Evolutionary conservation across 768 basidiomycete genomes (phyloP), one percentile per base, ranked within the genome.

Genomic region (Serendipita indica): DNA sequence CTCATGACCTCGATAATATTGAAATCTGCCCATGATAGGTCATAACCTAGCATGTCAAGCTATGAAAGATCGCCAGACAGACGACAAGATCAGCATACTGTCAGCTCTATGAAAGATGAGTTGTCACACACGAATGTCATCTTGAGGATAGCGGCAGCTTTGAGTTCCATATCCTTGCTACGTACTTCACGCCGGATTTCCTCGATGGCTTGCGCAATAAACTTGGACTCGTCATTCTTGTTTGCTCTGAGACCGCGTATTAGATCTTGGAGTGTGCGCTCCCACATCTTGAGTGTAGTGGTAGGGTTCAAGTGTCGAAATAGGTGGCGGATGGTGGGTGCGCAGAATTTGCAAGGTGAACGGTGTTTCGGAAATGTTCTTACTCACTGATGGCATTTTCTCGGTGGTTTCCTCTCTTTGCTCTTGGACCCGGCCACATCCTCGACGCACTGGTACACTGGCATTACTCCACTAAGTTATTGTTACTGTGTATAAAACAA

Each of bases 1-100:
- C 91, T 91, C 96, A 99, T 99, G 69, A 94, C 91, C 68, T 99
- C 96, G 3, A 98, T 84, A 57, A 99, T 86, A 69, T 94, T 83
- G 66, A 99, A 99, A 5, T 96, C 89, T 43, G 93, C 93, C 82
- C 91, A 96, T 60, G 81, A 80, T 82, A 87, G 96, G 72, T 86
- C 91, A 67, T 85, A 91, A 57, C 84, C 96, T 57, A 99, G 72
- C 96, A 99, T 98, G 69, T 98, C 90, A 62, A 99, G 82, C 94
- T 98, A 66, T n/a, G n/a, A 10, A 10, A 58, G 13, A 60, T 61
- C 61, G n/a, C 60, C 30, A 33, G 22, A 33, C 61, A 33, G 30
- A 6, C 61, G 65, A 58, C 63, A 60, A 54, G 22, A 34, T 56
- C 32, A 46, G 62, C 16, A 43, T 56, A 20, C 18, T 2, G 56